phyloP scores from a whole-genome alignment of 495 filamentous ascomycete genomes.

The Aspergillus biplanus region DNA sequence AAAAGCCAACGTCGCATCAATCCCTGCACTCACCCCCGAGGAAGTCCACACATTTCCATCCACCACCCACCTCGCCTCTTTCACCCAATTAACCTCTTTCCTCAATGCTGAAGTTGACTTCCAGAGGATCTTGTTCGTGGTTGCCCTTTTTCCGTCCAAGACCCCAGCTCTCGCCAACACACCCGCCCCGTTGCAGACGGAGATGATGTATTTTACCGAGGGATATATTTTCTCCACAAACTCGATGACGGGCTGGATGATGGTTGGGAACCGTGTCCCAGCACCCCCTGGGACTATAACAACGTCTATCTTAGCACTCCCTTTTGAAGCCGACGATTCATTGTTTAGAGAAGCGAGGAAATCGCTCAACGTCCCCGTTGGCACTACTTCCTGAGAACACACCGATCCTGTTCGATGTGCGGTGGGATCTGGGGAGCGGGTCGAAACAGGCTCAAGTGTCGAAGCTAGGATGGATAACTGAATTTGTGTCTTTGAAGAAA shows the following conservation, averaged over 20 bases:
- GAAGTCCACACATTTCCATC: constrained; percentile 72
- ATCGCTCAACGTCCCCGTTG: constrained; percentile 61
- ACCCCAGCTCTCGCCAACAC: constrained; percentile 58
- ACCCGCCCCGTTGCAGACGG: constrained; percentile 62
- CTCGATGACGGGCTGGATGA: constrained; percentile 37
- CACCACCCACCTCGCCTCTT: constrained; percentile 63
- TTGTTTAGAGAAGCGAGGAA: constrained; percentile 32
- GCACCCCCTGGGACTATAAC: constrained; percentile 68
- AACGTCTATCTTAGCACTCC: constrained; percentile 46
- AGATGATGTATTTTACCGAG: constrained; percentile 57
- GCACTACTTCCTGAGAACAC: constrained; percentile 48
- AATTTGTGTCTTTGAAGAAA: constrained; percentile 46
- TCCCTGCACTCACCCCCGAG: constrained; percentile 64
- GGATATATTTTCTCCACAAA: constrained; percentile 52
- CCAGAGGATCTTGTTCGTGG: constrained; percentile 46
- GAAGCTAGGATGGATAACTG: constrained; percentile 53
- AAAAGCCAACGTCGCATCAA: constrained; percentile 56
- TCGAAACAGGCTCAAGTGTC: constrained; percentile 57
- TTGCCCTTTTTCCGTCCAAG: constrained; percentile 61
- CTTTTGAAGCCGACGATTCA: constrained; percentile 25
- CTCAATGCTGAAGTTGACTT: constrained; percentile 38
- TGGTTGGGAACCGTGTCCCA: constrained; percentile 45
- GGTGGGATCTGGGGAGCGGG: constrained; percentile 23
- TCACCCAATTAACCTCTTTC: constrained; percentile 59
- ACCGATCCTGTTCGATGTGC: constrained; percentile 25